Conservation (phyloP, 2,329 filamentous ascomycete species). For the Cordyceps cateniannulata region DNA sequence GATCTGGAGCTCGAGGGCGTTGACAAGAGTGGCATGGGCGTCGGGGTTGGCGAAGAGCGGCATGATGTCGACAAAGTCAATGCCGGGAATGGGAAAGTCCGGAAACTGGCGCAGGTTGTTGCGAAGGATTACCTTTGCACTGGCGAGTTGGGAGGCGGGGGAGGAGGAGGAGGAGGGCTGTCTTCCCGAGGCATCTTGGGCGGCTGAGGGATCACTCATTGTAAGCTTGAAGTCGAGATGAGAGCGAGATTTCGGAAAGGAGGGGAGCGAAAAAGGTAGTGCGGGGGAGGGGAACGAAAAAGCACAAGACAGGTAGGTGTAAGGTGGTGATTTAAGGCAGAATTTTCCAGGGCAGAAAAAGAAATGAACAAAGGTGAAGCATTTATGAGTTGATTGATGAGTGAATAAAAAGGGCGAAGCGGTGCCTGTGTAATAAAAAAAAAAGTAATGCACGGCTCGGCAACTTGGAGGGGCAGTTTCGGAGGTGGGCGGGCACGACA, state of each 20-base stretch:
- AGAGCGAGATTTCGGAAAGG: neutral
- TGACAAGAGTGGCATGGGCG: constrained; percentile 70
- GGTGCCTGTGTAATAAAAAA: neutral
- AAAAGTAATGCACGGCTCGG: neutral
- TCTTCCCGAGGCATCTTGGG: constrained; percentile 56
- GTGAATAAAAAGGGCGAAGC: constrained; percentile 5
- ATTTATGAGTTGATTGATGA: constrained; percentile 5
- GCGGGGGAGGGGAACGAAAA: neutral
- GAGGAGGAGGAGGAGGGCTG: constrained; percentile 56
- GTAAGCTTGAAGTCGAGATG: constrained; percentile 13
- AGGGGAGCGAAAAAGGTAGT: neutral
- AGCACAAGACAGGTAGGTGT: neutral
- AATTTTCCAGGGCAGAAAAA: neutral
- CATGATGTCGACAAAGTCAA: constrained; percentile 97
- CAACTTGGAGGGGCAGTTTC: constrained; percentile 3
- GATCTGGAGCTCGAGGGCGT: constrained; percentile 80
- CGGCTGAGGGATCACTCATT: constrained; percentile 25
- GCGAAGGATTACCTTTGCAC: constrained; percentile 65
- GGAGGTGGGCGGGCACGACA: neutral
- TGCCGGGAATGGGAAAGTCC: constrained; percentile 87
- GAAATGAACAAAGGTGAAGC: neutral
- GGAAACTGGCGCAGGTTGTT: constrained; percentile 74
- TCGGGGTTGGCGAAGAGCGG: constrained; percentile 79
- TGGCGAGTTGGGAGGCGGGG: constrained; percentile 58
- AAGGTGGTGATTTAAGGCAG: constrained; percentile 7